phyloP scores from a whole-genome alignment of 108 stramenopile species.

The Nitzschia palea region DNA sequence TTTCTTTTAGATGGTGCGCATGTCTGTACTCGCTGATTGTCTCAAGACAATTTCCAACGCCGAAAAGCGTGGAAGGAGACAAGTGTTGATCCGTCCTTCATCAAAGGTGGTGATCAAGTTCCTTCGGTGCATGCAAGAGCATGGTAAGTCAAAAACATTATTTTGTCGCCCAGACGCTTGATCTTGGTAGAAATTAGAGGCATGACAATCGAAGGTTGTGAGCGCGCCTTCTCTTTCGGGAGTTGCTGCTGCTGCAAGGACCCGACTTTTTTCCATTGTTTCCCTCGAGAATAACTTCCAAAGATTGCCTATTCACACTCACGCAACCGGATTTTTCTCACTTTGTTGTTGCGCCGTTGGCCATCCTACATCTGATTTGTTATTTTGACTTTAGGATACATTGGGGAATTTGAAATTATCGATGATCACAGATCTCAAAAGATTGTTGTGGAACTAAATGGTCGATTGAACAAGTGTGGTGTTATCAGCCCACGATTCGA shows the following conservation, averaged over 20 bases:
- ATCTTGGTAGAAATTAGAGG: not conserved
- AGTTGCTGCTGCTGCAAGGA: slow-evolving; percentile 43
- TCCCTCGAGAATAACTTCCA: slow-evolving; percentile 33
- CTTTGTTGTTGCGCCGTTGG: slow-evolving; percentile 57
- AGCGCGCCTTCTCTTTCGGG: slow-evolving; percentile 40
- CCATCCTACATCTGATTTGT: slow-evolving; percentile 23
- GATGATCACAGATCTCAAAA: slow-evolving; percentile 99
- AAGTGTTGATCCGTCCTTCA: slow-evolving; percentile 98
- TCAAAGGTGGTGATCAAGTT: slow-evolving; percentile 99
- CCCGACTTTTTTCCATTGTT: slow-evolving; percentile 31
- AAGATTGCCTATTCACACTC: slow-evolving; percentile 55
- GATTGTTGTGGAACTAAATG: slow-evolving; percentile 97
- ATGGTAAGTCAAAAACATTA: slow-evolving; percentile 73
- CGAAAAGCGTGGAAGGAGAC: slow-evolving; percentile 99
- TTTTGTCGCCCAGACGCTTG: not conserved
- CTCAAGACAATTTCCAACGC: slow-evolving; percentile 99
- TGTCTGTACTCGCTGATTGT: slow-evolving; percentile 99
- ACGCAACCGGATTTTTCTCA: slow-evolving; percentile 40
- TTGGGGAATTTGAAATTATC: slow-evolving; percentile 99
- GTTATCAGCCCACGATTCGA: slow-evolving; percentile 99
- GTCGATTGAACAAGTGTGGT: slow-evolving; percentile 99
- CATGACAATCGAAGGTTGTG: slow-evolving; percentile 26
- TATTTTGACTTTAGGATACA: slow-evolving; percentile 90
- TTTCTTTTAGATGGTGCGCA: slow-evolving; percentile 94
- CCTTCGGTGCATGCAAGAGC: slow-evolving; percentile 99